Evolutionary conservation across 1,284 basidiomycete genomes (phyloP).

Genomic region (Kwoniella shivajii): DNA sequence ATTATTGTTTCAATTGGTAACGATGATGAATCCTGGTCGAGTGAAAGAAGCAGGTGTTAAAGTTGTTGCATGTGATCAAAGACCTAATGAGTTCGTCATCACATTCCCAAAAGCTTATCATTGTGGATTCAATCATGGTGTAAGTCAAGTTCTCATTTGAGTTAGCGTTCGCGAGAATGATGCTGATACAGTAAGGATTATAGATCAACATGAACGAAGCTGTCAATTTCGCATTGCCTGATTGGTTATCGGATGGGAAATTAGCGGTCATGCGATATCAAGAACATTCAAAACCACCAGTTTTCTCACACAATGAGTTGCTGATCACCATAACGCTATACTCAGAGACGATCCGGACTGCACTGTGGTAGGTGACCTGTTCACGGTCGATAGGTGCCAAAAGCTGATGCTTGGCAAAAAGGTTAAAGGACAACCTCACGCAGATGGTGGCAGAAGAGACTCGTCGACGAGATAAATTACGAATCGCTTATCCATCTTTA

Average conservation of each 20-base stretch:
- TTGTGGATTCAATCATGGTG: conserved; percentile 97
- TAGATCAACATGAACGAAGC: conserved; percentile 98
- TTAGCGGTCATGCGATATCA: conserved; percentile 88
- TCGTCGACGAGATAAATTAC: conserved; percentile 61
- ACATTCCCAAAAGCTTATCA: conserved; percentile 99
- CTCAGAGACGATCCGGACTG: conserved; percentile 88
- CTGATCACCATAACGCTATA: conserved; percentile 93
- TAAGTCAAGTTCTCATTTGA: conserved; percentile 55
- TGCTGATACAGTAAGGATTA: conserved; percentile 4
- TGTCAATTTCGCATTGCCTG: conserved; percentile 96
- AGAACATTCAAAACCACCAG: conserved; percentile 85
- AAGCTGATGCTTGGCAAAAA: conserved; percentile 42
- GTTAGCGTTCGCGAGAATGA: neutral
- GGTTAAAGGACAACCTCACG: conserved; percentile 77
- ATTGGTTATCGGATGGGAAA: conserved; percentile 86
- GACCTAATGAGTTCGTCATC: conserved; percentile 95
- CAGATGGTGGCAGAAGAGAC: conserved; percentile 91
- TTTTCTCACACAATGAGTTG: conserved; percentile 97
- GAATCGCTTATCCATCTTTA: conserved; percentile 60
- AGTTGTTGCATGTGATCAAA: conserved; percentile 91
- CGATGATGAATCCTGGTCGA: conserved; percentile 93
- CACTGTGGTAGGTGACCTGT: conserved; percentile 80
- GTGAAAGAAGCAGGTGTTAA: conserved; percentile 87
- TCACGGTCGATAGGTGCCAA: conserved; percentile 2
- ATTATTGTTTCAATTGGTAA: conserved; percentile 94